Conservation (phyloP, 805 yeast genomes). For the Yamadazyma nakazawae region DNA sequence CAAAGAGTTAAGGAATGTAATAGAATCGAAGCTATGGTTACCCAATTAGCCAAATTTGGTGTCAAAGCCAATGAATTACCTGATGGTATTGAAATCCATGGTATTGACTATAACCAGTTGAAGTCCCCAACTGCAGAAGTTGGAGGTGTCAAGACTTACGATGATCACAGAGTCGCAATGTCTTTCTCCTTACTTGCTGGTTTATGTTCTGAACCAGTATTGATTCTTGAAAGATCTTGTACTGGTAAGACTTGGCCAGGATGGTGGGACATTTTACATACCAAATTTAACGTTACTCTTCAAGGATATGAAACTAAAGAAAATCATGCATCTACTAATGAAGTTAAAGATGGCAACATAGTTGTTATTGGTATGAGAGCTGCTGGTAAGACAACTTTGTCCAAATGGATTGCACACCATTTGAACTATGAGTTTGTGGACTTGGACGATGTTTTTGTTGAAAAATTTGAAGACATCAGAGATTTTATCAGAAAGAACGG, state of each 20-base stretch:
- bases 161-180: constrained; percentile 98
- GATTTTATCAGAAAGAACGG: constrained; percentile 61
- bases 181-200: constrained; percentile 88
- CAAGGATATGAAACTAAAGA: constrained; percentile 64
- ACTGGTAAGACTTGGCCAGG: constrained; percentile 99
- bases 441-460: constrained; percentile 70
- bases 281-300: constrained; percentile 57
- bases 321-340: constrained; percentile 9
- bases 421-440: constrained; percentile 72
- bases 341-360: constrained; percentile 50
- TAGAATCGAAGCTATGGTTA: constrained; percentile 91
- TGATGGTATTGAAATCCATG: constrained; percentile 89
- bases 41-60: constrained; percentile 85
- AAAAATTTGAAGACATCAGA: constrained; percentile 51
- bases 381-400: constrained; percentile 88
- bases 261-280: constrained; percentile 94
- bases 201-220: constrained; percentile 56
- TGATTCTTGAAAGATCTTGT: constrained; percentile 82
- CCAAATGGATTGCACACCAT: constrained; percentile 70
- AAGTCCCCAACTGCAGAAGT: constrained; percentile 48
- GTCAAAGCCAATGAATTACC: constrained; percentile 79
- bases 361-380: constrained; percentile 96
- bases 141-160: constrained; percentile 73
- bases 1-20: constrained; percentile 98
- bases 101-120: constrained; percentile 52